phyloP scores from a whole-genome alignment of 2,329 filamentous ascomycete species.

The Huntiella bhutanensis region DNA sequence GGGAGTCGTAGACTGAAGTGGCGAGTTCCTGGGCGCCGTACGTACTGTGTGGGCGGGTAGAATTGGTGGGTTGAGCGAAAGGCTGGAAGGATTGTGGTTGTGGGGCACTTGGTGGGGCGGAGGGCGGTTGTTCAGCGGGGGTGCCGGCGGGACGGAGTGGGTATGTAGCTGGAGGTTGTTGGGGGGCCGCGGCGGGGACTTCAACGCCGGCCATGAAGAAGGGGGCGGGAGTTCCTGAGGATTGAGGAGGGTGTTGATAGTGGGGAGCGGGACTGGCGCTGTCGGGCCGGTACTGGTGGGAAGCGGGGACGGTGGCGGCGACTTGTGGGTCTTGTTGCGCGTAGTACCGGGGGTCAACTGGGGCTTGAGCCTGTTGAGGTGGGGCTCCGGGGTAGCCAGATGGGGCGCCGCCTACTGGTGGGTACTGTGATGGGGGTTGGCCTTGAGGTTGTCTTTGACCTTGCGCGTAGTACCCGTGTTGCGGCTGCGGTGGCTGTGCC shows the following conservation, averaged over 20 bases:
- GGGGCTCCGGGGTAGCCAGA: slow-evolving; percentile 11
- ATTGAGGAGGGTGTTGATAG: slow-evolving; percentile 32
- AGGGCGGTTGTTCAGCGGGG: background rate
- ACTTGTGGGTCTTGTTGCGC: slow-evolving; percentile 8
- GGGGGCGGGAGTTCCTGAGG: slow-evolving; percentile 28
- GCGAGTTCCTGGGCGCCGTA: slow-evolving; percentile 62
- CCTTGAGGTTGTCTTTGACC: slow-evolving; percentile 26
- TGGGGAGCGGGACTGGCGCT: slow-evolving; percentile 28
- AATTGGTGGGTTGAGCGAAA: slow-evolving; percentile 29
- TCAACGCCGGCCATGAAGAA: slow-evolving; percentile 48
- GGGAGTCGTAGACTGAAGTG: slow-evolving; percentile 60
- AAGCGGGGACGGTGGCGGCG: background rate
- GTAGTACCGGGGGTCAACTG: slow-evolving; percentile 13
- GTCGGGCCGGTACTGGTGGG: background rate
- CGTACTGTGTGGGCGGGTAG: slow-evolving; percentile 44
- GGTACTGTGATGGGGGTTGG: slow-evolving; percentile 25
- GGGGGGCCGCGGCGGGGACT: slow-evolving; percentile 22
- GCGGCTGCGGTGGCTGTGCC: slow-evolving; percentile 60
- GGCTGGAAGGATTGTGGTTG: slow-evolving; percentile 24
- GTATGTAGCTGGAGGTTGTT: slow-evolving; percentile 22
- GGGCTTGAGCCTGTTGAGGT: background rate
- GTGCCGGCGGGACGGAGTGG: slow-evolving; percentile 22
- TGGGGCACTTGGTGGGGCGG: background rate
- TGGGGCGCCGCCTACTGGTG: slow-evolving; percentile 50
- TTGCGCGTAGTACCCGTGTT: slow-evolving; percentile 56